A percentile compares a stretch with the other conserved stretches of the same genome.
These are phyloP conservation scores for Pseudocercospora musae DNA, from an alignment of 2,329 filamentous ascomycete species.

Conservation along the genomic window DNA sequence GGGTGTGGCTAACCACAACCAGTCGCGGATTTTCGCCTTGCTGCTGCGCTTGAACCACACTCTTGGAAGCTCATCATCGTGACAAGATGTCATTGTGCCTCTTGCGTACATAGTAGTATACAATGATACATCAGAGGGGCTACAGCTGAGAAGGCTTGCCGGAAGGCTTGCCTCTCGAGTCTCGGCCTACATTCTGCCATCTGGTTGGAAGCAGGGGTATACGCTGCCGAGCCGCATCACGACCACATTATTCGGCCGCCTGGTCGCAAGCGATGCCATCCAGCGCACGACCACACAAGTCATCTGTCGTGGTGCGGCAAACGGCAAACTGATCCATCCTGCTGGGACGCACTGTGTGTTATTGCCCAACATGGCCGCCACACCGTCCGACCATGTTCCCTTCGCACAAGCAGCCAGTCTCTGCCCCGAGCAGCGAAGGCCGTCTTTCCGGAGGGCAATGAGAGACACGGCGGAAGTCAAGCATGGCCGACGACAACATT, in stretches of 20 bases:
- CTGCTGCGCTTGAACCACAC: background rate
- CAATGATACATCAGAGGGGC: too few relatives aligned
- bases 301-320: constrained; percentile 1
- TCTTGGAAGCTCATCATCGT: background rate
- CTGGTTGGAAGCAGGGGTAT: background rate
- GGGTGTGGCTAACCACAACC: background rate
- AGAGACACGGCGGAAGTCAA: background rate
- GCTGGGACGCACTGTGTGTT: background rate
- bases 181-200: background rate
- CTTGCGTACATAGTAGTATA: too few relatives aligned
- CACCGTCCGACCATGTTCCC: background rate
- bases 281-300: background rate
- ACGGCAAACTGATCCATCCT: background rate
- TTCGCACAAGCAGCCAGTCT: background rate
- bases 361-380: background rate
- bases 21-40: background rate
- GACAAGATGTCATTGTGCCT: too few relatives aligned
- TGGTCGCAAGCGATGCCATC: background rate
- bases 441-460: background rate
- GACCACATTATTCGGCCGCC: background rate
- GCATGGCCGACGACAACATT: constrained; percentile 1
- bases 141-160: too few relatives aligned
- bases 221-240: background rate
- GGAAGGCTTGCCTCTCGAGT: too few relatives aligned
- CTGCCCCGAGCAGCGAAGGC: background rate